Base-by-base conservation (phyloP, 352 stramenopile species). In the Phytopythium vexans region DNA sequence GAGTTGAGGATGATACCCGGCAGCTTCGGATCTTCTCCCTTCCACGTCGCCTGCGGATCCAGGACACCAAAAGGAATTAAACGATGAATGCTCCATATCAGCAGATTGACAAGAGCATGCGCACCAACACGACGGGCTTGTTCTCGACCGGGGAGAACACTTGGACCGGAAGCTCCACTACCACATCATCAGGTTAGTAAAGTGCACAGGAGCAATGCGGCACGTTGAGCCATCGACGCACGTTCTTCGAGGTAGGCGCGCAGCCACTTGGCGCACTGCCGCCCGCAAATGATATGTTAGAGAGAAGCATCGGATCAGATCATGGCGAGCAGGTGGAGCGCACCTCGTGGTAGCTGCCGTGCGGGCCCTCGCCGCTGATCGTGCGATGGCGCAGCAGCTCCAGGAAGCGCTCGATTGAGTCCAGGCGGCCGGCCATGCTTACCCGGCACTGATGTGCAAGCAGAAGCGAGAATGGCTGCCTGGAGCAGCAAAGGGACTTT, bases 1-100 rank as follows among this genome's bases (percentile, higher is more conserved):
- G 81, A 96, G 69, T 99, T 99, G 33, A 98, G 73, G 9, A 99
- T 59, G 35, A 99, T 72, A 0, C 82, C 66, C 1, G 93, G 92
- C 39, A 98, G 77, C 36, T 74, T 68, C 10, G 80, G 54, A 55
- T 98, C 69, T 31, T 82, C 64, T 21, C 94, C 95, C 47, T 74
- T 73, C 88, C 93, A 97, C 36, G 82, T 83, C 3, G 72, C 70
- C 75, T 86, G 49, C 38, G 45, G 34, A 41, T 10, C 11, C 39
- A 67, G 16, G n/a, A n/a, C n/a, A n/a, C n/a, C n/a, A n/a, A n/a
- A n/a, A n/a, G n/a, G n/a, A n/a, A n/a, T n/a, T n/a, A n/a, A n/a
- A n/a, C n/a, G n/a, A n/a, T n/a, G n/a, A n/a, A n/a, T n/a, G n/a
- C n/a, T n/a, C n/a, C n/a, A n/a, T n/a, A n/a, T n/a, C 49, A 38